A percentile compares a stretch with the other conserved stretches of the same genome.
Evolutionary conservation across 371 early-diverging fungal species (phyloP).

Genomic region (Zancudomyces culisetae): DNA sequence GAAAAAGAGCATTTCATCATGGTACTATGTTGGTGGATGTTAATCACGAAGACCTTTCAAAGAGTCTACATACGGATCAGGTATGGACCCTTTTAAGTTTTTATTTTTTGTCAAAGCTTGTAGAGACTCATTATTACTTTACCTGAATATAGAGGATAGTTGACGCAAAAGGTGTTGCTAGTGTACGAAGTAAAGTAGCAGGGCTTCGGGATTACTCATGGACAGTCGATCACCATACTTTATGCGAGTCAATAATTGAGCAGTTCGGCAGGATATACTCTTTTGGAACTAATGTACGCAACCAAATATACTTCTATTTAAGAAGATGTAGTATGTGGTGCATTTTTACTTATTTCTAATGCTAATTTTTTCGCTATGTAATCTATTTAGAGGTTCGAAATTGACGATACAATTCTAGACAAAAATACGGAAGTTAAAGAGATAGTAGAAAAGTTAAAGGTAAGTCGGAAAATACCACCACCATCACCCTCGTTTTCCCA

Average conservation of each 20-base stretch:
- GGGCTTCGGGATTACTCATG: conserved; percentile 57
- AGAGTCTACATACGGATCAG: conserved; percentile 23
- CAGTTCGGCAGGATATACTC: conserved; percentile 43
- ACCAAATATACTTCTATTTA: too few species aligned
- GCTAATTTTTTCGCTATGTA: too few species aligned
- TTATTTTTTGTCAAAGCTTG: background rate
- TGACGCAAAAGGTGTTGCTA: conserved; percentile 68
- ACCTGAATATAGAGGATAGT: conserved; percentile 17
- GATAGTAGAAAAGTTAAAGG: too few species aligned
- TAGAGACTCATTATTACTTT: background rate
- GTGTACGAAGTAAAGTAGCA: conserved; percentile 73
- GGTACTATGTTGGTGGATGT: conserved; percentile 93
- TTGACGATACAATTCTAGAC: background rate
- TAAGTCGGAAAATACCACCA: too few species aligned
- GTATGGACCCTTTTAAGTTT: conserved; percentile 8
- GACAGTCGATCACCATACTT: conserved; percentile 60
- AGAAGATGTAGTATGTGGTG: too few species aligned
- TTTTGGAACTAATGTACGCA: too few species aligned
- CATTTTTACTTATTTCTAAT: too few species aligned
- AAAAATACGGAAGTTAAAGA: conserved; percentile 1
- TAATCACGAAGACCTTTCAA: conserved; percentile 44
- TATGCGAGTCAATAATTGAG: conserved; percentile 50
- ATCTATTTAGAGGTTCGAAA: conserved; percentile 8
- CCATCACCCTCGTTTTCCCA: too few species aligned
- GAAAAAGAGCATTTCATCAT: conserved; percentile 75